A percentile compares a stretch with the other conserved stretches of the same genome.
Evolutionary conservation across 2,329 filamentous ascomycete genomes (phyloP).

Genomic region (Myrmaecium sp.): DNA sequence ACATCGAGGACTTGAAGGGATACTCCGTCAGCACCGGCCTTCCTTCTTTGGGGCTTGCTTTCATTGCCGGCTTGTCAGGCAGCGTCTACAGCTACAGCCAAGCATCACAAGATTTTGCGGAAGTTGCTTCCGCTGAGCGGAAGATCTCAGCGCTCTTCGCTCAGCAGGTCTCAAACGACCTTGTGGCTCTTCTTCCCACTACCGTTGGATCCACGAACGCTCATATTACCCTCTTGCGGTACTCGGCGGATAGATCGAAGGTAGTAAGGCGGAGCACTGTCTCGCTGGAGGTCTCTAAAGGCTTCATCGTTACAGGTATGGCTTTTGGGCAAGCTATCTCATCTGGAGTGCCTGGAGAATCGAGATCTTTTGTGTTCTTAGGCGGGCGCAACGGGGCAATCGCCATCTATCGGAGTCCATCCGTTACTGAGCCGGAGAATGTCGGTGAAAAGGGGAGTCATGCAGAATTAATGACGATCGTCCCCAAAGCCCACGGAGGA

Average conservation of each 20-base stretch:
- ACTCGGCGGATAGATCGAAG: no score
- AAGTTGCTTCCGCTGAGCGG: slow-evolving; percentile 13
- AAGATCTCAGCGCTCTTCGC: slow-evolving; percentile 27
- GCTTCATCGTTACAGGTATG: slow-evolving; percentile 37
- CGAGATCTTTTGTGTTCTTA: slow-evolving; percentile 31
- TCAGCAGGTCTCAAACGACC: no score
- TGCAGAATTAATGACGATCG: no score
- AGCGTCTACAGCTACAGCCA: slow-evolving; percentile 22
- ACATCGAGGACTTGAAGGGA: slow-evolving; percentile 24
- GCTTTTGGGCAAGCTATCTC: slow-evolving; percentile 16
- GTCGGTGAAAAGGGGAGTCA: no score
- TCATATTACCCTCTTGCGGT: no score
- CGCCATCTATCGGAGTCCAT: slow-evolving; percentile 23
- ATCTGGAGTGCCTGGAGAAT: no score
- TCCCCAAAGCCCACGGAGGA: slow-evolving; percentile 25
- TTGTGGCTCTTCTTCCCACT: no score
- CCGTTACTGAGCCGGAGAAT: background rate
- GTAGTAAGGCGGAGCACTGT: no score
- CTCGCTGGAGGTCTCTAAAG: slow-evolving; percentile 21
- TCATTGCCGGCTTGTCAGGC: slow-evolving; percentile 30
- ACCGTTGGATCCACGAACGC: no score
- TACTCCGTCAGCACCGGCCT: slow-evolving; percentile 30
- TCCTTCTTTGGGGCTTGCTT: slow-evolving; percentile 19
- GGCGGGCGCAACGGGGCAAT: slow-evolving; percentile 41
- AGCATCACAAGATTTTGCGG: slow-evolving; percentile 5